These are phyloP conservation scores for Porphyrellus cyaneotinctus DNA, from an alignment of 768 basidiomycete species.

Conservation along the genomic window DNA sequence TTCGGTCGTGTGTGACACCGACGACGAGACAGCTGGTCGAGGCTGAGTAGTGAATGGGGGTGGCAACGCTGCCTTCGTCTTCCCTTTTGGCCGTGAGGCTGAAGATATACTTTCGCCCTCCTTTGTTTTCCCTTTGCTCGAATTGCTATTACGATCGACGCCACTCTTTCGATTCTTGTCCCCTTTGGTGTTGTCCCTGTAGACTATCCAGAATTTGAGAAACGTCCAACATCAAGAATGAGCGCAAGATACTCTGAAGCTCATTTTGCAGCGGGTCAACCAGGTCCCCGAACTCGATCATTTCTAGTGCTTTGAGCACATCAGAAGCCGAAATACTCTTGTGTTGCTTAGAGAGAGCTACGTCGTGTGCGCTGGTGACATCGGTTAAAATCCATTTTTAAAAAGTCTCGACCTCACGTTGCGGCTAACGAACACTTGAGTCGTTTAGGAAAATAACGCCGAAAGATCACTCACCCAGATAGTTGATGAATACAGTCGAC, in stretches of 20 bases:
- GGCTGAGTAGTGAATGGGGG: constrained; percentile 31
- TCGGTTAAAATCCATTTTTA: constrained; percentile 1
- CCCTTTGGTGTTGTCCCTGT: constrained; percentile 58
- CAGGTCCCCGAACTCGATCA: constrained; percentile 72
- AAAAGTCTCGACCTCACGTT: constrained; percentile 34
- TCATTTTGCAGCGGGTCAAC: constrained; percentile 60
- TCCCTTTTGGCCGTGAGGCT: constrained; percentile 23
- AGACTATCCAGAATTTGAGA: constrained; percentile 41
- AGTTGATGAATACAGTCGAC: constrained; percentile 94
- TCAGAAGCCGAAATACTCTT: constrained; percentile 89
- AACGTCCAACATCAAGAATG: background rate
- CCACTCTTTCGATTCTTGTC: constrained; percentile 46
- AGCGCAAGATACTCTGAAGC: constrained; percentile 45
- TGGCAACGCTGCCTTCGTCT: constrained; percentile 30
- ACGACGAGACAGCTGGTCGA: constrained; percentile 26
- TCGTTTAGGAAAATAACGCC: background rate
- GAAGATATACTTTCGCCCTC: constrained; percentile 32
- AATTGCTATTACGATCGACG: constrained; percentile 24
- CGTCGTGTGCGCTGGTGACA: constrained; percentile 72
- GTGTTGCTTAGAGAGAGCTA: constrained; percentile 77
- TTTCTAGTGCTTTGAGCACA: constrained; percentile 81
- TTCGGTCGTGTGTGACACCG: constrained; percentile 23
- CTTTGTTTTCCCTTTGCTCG: constrained; percentile 28
- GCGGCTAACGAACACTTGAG: constrained; percentile 34
- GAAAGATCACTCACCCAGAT: constrained; percentile 57